Base-by-base conservation (phyloP, 2,329 filamentous ascomycete species). In the Xylaria digitata region DNA sequence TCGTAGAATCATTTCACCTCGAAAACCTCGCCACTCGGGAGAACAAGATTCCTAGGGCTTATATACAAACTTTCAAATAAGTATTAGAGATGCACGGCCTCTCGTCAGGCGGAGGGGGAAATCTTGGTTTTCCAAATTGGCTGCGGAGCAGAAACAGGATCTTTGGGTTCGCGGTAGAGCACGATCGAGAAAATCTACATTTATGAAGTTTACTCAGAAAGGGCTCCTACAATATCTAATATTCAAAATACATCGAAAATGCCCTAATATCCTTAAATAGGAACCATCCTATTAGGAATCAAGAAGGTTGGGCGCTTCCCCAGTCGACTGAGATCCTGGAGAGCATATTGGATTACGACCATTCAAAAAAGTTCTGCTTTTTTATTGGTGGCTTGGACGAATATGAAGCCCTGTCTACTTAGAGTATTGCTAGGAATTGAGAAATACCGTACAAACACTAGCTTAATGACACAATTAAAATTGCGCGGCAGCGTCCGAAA, bases 331-430 rank as follows among this genome's bases (percentile, higher is more conserved):
- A 50, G 1, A 56, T 56, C n/a, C 32, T 57, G 15, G 11, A 17
- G 2, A 3, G 2, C 0, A 17, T 55, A 11, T 34, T 61, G n/a
- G 8, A 17, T n/a, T 52, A 50, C 15, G 3, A 17, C 19, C 13
- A 21, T 13, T 40, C 61, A 2, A 45, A 34, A 4, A 54, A 19
- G n/a, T 65, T 62, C 15, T 66, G 43, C 21, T 58, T 69, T 42
- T n/a, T 54, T 9, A 69, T 69, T 6, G 66, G 66, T 30, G 58
- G 63, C 8, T n/a, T 68, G 2, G 66, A 68, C 21, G 66, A 69
- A 40, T 66, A 57, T 57, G 30, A 57, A 15, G 46, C 13, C 8
- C 23, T 45, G 1, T 11, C 50, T 34, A 32, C 56, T 13, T n/a
- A 57, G n/a, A 32, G 3, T 5, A 61, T 13, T 37, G 53, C 5